phyloP scores from a whole-genome alignment of 1,284 basidiomycete genomes.

The Veloboletus limbatus region DNA sequence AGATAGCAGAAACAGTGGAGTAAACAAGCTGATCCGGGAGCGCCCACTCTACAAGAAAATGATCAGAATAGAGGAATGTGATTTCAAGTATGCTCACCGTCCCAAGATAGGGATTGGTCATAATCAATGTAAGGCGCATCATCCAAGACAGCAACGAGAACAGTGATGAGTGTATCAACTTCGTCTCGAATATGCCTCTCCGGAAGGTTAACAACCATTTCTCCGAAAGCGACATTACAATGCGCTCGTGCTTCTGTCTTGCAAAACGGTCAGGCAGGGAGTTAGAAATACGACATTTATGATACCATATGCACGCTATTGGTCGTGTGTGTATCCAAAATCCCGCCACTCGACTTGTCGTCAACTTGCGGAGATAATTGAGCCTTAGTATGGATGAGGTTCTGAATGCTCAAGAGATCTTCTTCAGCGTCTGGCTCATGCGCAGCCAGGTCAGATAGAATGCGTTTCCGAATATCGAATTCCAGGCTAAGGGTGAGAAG shows the following conservation, averaged over 20 bases:
- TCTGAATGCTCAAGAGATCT: constrained; percentile 48
- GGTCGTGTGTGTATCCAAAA: not conserved
- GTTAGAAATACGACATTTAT: not conserved
- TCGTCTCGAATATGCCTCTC: constrained; percentile 49
- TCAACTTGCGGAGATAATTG: constrained; percentile 30
- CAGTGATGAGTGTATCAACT: constrained; percentile 48
- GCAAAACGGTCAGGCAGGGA: constrained; percentile 10
- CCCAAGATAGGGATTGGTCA: constrained; percentile 74
- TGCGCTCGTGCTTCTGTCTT: constrained; percentile 63
- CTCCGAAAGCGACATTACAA: constrained; percentile 76
- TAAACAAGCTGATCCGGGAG: constrained; percentile 79
- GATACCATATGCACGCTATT: constrained; percentile 27
- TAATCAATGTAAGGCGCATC: constrained; percentile 75
- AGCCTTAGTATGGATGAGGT: constrained; percentile 61
- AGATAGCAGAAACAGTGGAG: constrained; percentile 69
- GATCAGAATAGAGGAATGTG: constrained; percentile 11
- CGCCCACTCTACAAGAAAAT: constrained; percentile 60
- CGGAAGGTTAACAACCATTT: constrained; percentile 64
- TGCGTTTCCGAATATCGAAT: constrained; percentile 76
- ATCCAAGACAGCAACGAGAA: constrained; percentile 62
- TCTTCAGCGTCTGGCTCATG: constrained; percentile 54
- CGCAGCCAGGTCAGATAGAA: constrained; percentile 76
- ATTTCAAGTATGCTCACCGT: constrained; percentile 45
- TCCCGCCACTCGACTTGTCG: not conserved
- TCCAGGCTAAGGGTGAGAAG: constrained; percentile 49